Conservation (phyloP, 768 basidiomycete species). For the Hygrophoropsis aurantiaca region DNA sequence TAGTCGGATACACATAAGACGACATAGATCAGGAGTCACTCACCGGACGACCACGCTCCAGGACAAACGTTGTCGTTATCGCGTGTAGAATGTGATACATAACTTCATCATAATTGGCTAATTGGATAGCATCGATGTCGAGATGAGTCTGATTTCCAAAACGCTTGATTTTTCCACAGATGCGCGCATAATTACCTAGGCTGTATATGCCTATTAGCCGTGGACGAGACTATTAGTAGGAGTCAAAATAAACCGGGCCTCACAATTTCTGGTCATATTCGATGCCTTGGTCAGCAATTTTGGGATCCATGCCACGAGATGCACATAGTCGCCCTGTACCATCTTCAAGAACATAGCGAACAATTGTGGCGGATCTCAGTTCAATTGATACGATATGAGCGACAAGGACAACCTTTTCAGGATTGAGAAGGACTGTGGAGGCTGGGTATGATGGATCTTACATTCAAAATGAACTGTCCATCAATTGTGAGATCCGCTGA, state of each 20-base stretch:
- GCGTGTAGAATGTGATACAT: slow-evolving; percentile 25
- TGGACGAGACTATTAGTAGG: no score
- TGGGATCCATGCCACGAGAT: not conserved
- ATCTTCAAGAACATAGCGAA: slow-evolving; percentile 32
- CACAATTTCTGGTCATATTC: slow-evolving; percentile 13
- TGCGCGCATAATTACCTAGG: slow-evolving; percentile 17
- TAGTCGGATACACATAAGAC: no score
- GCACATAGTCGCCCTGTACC: slow-evolving; percentile 32
- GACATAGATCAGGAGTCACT: no score
- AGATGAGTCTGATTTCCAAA: slow-evolving; percentile 3
- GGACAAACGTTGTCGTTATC: slow-evolving; percentile 11
- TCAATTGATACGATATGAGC: slow-evolving; percentile 36
- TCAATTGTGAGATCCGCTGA: slow-evolving; percentile 48
- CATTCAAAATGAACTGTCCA: slow-evolving; percentile 36
- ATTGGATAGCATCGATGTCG: slow-evolving; percentile 13
- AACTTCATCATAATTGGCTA: slow-evolving; percentile 22
- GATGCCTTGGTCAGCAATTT: not conserved
- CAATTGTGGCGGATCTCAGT: not conserved
- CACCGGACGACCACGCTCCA: slow-evolving; percentile 3
- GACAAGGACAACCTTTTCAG: slow-evolving; percentile 56
- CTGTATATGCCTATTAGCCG: slow-evolving; percentile 15
- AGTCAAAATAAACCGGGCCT: not conserved
- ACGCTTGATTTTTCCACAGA: slow-evolving; percentile 4
- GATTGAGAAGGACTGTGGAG: not conserved
- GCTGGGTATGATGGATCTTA: slow-evolving; percentile 10